phyloP scores from a whole-genome alignment of 2,329 filamentous ascomycete genomes.

The Lachnellula cervina region DNA sequence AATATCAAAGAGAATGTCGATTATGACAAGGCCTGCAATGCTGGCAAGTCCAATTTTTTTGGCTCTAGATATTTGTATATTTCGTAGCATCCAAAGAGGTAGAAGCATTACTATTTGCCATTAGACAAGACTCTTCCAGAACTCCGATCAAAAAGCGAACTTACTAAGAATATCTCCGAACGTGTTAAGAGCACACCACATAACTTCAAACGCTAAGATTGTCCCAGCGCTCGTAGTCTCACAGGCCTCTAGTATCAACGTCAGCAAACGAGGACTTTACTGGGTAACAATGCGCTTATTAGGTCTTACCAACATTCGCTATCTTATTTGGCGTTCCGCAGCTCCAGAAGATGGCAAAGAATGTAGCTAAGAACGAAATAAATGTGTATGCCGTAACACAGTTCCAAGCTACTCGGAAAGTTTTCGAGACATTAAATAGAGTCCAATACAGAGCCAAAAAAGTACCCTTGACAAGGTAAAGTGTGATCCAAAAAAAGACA shows the following conservation, averaged over 20 bases:
- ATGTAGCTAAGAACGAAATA: background rate
- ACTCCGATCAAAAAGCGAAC: background rate
- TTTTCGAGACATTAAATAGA: background rate
- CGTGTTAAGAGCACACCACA: slow-evolving; percentile 5
- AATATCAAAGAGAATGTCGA: slow-evolving; percentile 5
- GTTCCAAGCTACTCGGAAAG: background rate
- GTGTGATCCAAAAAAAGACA: slow-evolving; percentile 3
- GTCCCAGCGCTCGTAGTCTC: background rate
- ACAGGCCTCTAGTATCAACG: background rate
- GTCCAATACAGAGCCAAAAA: slow-evolving; percentile 1
- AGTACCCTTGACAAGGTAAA: slow-evolving; percentile 3
- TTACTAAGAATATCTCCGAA: slow-evolving; percentile 1
- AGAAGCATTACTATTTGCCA: background rate
- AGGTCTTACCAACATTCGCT: background rate
- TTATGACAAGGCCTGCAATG: background rate
- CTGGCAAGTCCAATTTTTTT: background rate
- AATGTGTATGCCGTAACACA: background rate
- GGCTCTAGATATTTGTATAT: background rate
- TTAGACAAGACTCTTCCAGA: background rate
- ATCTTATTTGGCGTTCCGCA: slow-evolving; percentile 3
- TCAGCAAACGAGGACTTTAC: background rate
- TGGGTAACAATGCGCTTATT: background rate
- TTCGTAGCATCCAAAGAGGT: background rate
- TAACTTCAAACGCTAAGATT: background rate
- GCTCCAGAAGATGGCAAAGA: slow-evolving; percentile 2